phyloP scores from a whole-genome alignment of 2,329 filamentous ascomycete genomes.

The Hypoxylon sp. region DNA sequence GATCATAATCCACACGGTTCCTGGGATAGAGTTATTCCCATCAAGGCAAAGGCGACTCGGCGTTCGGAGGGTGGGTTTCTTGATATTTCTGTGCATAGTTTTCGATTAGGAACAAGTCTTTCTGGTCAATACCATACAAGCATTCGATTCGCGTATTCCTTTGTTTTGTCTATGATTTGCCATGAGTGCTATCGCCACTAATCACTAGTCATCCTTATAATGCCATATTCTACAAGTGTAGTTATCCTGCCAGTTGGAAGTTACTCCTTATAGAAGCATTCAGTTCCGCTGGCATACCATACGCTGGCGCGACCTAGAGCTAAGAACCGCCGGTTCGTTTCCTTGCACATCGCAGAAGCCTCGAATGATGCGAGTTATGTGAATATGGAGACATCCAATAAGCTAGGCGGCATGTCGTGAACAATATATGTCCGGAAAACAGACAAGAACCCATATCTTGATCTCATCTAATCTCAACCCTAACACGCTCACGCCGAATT shows the following conservation, averaged over 20 bases:
- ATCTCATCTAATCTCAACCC: neutral
- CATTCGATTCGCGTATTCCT: slow-evolving; percentile 31
- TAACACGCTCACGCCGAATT: neutral
- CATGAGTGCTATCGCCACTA: neutral
- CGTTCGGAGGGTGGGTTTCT: slow-evolving; percentile 49
- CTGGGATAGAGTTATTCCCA: slow-evolving; percentile 51
- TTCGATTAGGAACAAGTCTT: slow-evolving; percentile 45
- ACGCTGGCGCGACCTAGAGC: neutral
- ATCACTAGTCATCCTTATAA: neutral
- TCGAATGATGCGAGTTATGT: neutral
- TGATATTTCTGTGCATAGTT: slow-evolving; percentile 50
- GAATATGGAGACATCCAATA: neutral
- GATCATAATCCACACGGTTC: slow-evolving; percentile 48
- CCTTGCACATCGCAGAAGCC: neutral
- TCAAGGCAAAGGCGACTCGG: slow-evolving; percentile 52
- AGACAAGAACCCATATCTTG: neutral
- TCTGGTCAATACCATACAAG: slow-evolving; percentile 51
- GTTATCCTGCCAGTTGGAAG: neutral
- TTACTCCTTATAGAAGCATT: neutral
- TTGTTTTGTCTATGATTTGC: slow-evolving; percentile 7
- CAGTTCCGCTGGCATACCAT: neutral
- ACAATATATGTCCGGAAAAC: neutral
- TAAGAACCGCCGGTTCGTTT: neutral
- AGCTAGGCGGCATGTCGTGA: neutral
- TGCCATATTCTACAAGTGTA: neutral